Evolutionary conservation across 2,329 filamentous ascomycete genomes (phyloP).

Genomic region (Aspergillus thermomutatus): DNA sequence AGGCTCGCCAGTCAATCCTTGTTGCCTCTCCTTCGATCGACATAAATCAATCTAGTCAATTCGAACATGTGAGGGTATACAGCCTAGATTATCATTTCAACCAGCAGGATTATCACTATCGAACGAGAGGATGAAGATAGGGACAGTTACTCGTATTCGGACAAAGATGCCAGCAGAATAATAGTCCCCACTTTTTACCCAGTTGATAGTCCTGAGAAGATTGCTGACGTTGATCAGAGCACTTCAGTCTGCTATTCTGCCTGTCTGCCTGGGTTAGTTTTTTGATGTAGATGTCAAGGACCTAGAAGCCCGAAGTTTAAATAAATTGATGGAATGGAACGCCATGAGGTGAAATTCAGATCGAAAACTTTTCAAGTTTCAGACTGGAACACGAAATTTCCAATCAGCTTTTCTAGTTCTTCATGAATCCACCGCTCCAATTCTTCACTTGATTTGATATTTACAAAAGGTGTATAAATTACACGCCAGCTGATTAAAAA

Average conservation of each 20-base stretch:
- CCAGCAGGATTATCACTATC: too few species aligned
- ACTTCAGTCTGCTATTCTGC: background rate
- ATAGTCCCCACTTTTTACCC: background rate
- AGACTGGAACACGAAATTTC: background rate
- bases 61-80: background rate
- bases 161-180: background rate
- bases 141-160: background rate
- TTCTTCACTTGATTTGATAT: background rate
- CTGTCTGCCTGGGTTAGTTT: background rate
- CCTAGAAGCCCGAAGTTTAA: conserved; percentile 2
- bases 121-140: too few species aligned
- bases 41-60: background rate
- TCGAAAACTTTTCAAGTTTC: background rate
- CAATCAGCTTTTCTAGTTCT: background rate
- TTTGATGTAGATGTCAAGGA: background rate
- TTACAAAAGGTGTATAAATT: background rate
- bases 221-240: background rate
- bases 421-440: background rate
- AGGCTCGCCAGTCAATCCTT: too few species aligned
- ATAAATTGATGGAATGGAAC: background rate
- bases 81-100: background rate
- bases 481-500: background rate
- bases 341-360: background rate
- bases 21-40: background rate
- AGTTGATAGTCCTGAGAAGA: background rate